Evolutionary conservation across 805 yeast species (phyloP), one percentile per base, ranked within the genome.

Genomic region (Myxozyma neglecta): DNA sequence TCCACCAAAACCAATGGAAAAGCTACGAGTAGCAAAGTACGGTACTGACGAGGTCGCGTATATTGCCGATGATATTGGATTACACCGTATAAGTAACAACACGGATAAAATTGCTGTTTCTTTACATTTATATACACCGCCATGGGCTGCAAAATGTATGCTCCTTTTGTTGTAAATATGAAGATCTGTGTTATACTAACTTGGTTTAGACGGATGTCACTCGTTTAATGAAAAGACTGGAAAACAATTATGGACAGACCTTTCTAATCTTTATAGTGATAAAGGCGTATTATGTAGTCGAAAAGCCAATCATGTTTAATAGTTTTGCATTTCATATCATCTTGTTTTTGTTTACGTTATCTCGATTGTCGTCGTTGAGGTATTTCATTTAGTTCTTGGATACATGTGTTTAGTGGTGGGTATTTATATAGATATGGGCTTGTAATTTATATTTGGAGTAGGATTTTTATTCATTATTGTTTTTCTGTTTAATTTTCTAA

Each of bases 101-200:
- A 54, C 55, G 18, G 70, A 75, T 0, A 77, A 77, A 43, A 72
- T 76, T 24, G 84, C 89, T 11, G 83, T 87, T 14, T 82, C 88
- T 46, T 78, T 87, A 71, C 92, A 87, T 72, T 78, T 87, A 57
- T 87, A 87, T 74, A 86, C 91, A 6, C 91, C 92, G 6, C 90
- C 92, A 8, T 85, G 85, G 71, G 92, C 90, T 4, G 76, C 85
- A 56, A 77, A 81, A 71, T 82, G 80, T 69, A 86, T 85, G 20
- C 83, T 85, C 61, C 39, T n/a, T 32, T 20, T 29, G 53, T 76
- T 75, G 75, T 82, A 1, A 13, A 5, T n/a, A 29, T 11, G 14
- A n/a, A 20, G 37, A 14, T 11, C 11, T 78, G 1, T 7, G 10
- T 34, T 11, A 29, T 68, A 24, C 53, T 49, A 48, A 50, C 32